Base-by-base conservation (phyloP, 2,329 filamentous ascomycete species). In the Aspergillus quadrilineatus region DNA sequence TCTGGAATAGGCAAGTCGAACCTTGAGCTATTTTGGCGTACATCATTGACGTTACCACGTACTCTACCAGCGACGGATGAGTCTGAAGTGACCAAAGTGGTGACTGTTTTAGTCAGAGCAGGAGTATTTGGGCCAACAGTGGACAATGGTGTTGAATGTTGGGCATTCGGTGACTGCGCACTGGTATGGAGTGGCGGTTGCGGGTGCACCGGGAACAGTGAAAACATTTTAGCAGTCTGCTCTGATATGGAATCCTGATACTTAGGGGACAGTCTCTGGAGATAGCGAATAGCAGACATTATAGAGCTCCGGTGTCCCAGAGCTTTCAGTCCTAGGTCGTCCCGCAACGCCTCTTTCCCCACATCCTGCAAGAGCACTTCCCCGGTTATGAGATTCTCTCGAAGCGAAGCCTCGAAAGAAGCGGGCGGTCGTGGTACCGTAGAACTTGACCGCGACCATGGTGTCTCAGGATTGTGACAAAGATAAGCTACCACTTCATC, bases 401-500 rank as follows among this genome's bases (percentile, higher is more conserved):
- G 75, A 4, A 95, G 72, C 4, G 75, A 75, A 17, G 68, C 67
- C 56, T 85, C 82, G 3, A 95, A 77, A 0, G 68, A 49, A 0
- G 66, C 65, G 0, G 80, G 78, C 4, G 85, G 84, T 6, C 85
- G 73, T 55, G 69, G 67, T 14, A 64, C 58, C 6, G 64, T 63
- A 9, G 63, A 57, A n/a, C 63, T 58, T 14, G 67, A 70, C 17
- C 63, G 61, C 8, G 69, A 65, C 73, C 75, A 77, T 50, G 70
- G 67, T 8, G 82, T 79, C 47, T 77, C 76, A 3, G 77, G 67
- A 1, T 76, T 66, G 22, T 81, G 78, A 67, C 87, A 90, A 3
- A 95, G 77, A 65, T 87, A 85, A 14, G 78, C 69, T 8, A 89
- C 81, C 9, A 95, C 84, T 36, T 85, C 80, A 37, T 88, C 84